Base-by-base conservation (phyloP, 2,329 filamentous ascomycete genomes). In the Microdochium nivale region DNA sequence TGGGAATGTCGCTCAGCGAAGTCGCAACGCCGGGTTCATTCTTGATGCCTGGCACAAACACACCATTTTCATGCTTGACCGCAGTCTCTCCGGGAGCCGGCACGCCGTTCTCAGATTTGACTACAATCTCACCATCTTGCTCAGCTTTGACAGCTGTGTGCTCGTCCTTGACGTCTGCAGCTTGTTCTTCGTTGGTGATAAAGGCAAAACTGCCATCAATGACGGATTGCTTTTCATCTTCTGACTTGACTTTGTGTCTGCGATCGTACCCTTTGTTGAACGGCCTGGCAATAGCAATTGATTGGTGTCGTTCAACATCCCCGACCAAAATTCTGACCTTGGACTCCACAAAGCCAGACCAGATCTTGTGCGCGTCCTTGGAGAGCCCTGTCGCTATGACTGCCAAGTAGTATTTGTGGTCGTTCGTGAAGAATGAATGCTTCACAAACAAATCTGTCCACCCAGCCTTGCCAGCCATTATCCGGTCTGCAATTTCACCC, bases 331-430 rank as follows among this genome's bases (percentile, higher is more conserved):
- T 78, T 59, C 94, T 84, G 43, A 97, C 83, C 68, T 95, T 96
- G 16, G 94, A 96, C 68, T 97, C 90, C 3, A 99, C 89, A 50
- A 92, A 83, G 37, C 94, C 94, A 19, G 88, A 89, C 89, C 92
- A 97, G 2, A 86, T 79, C 51, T 89, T 85, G 63, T 95, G 88
- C 1, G 87, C 83, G 59, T 96, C 90, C 64, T 91, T 90, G 30
- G 84, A 87, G 54, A 81, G 87, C 66, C 89, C 91, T 1, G 89
- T 86, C 16, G 90, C 83, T 48, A 91, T 86, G 52, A 99, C 86
- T 50, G 87, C 89, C 51, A 99, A 82, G 66, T 97, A 99, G 67
- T 97, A 96, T 67, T 95, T 96, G 75, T 95, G 96, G 57, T 87
- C 90, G 37, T 83, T 70, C 0, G 91, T 95, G 70, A 99, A 99